Percentiles rank a stretch among this genome's conserved stretches.
These are phyloP conservation scores for Zoysia matrella DNA, from an alignment of 202 grass and related monocot genomes.

Conservation along the genomic window DNA sequence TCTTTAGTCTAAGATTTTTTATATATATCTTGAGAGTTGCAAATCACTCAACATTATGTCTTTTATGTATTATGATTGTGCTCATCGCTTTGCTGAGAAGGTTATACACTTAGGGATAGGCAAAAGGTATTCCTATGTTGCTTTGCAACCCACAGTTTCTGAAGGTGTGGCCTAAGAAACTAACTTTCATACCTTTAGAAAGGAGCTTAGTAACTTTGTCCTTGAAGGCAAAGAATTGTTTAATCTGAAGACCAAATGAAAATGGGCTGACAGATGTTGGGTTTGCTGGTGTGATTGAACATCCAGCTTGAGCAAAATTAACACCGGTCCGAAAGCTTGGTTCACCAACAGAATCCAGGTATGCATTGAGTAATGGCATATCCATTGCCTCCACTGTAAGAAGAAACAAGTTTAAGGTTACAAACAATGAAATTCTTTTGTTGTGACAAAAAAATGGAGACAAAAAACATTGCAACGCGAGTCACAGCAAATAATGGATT, in stretches of 20 bases:
- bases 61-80: neutral
- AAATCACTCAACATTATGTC: slow-evolving; percentile 19
- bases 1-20: neutral
- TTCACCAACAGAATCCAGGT: slow-evolving; percentile 84
- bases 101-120: slow-evolving; percentile 15
- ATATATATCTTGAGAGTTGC: neutral
- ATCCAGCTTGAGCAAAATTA: slow-evolving; percentile 96
- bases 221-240: slow-evolving; percentile 93
- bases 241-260: slow-evolving; percentile 84
- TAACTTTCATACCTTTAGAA: slow-evolving; percentile 54
- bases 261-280: slow-evolving; percentile 93
- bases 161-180: slow-evolving; percentile 15
- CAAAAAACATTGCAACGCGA: neutral
- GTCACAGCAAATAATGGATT: neutral
- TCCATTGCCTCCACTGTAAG: slow-evolving; percentile 83
- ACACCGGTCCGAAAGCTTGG: slow-evolving; percentile 77
- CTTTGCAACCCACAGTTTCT: slow-evolving; percentile 18
- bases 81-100: slow-evolving; percentile 24
- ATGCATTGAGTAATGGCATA: slow-evolving; percentile 83
- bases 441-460: slow-evolving; percentile 6
- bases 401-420: slow-evolving; percentile 24
- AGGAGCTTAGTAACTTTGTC: slow-evolving; percentile 72
- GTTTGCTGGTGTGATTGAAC: slow-evolving; percentile 89
- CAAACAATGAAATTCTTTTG: neutral
- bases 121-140: slow-evolving; percentile 27